phyloP scores from a whole-genome alignment of 2,329 filamentous ascomycete species.

The Fusarium sp. region DNA sequence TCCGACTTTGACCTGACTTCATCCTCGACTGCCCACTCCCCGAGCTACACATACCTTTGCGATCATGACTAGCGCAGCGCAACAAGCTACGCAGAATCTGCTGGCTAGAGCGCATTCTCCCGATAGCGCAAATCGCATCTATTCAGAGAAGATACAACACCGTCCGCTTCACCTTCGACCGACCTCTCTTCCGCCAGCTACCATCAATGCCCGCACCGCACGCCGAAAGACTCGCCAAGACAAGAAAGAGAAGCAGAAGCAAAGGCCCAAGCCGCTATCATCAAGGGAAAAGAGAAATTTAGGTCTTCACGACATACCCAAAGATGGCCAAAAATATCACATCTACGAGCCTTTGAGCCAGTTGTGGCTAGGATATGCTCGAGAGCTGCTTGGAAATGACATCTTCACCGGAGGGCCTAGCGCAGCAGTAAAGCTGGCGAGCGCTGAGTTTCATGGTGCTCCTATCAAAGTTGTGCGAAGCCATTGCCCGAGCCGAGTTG shows the following conservation, averaged over 20 bases:
- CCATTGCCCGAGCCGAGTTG: slow-evolving; percentile 82
- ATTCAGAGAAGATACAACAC: slow-evolving; percentile 83
- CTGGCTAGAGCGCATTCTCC: slow-evolving; percentile 84
- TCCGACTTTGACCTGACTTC: background rate
- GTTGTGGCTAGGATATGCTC: slow-evolving; percentile 87
- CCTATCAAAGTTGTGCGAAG: slow-evolving; percentile 84
- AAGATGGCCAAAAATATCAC: slow-evolving; percentile 69
- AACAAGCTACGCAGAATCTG: slow-evolving; percentile 68
- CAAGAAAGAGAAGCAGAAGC: slow-evolving; percentile 59
- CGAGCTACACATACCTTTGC: background rate
- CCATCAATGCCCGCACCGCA: slow-evolving; percentile 65
- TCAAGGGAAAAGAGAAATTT: slow-evolving; percentile 80
- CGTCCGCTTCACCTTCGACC: slow-evolving; percentile 83
- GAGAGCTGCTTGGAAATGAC: slow-evolving; percentile 78
- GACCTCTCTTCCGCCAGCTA: slow-evolving; percentile 72
- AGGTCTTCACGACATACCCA: slow-evolving; percentile 79
- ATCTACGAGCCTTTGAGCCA: slow-evolving; percentile 81
- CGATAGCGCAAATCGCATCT: slow-evolving; percentile 76
- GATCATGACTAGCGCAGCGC: slow-evolving; percentile 51
- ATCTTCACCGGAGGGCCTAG: slow-evolving; percentile 65
- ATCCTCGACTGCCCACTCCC: background rate
- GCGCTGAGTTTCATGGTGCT: slow-evolving; percentile 92
- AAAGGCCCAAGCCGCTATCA: slow-evolving; percentile 76
- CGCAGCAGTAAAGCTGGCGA: slow-evolving; percentile 79
- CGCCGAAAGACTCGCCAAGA: slow-evolving; percentile 62